Evolutionary conservation across 2,329 filamentous ascomycete genomes (phyloP), one percentile per base, ranked within the genome.

Genomic region (Phaeophleospora eucalypticola): DNA sequence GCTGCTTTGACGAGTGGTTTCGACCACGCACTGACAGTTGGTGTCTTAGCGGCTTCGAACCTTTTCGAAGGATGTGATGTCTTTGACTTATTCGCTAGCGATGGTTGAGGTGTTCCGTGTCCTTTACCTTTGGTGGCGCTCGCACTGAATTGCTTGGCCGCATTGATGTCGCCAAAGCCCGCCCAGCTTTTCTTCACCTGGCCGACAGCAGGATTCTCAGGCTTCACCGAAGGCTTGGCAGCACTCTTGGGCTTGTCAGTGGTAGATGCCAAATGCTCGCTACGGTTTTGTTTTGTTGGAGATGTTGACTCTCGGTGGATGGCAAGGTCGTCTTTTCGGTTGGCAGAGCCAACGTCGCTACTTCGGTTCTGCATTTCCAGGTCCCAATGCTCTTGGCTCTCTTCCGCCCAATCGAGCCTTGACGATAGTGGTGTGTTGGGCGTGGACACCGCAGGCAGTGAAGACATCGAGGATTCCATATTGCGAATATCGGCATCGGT

Each of bases 381-480:
- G 12, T 29, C 24, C 24, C 24, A 29, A 12, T 43, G 32, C 19
- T 43, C 32, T 16, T 43, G 41, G 36, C 41, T 43, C 16, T 43
- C 41, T 20, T 43, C 41, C 10, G 41, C 41, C 41, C 41, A 43
- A 18, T 43, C 41, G 12, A 43, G 24, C 12, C 12, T 29, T 12
- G 24, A 29, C 7, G 7, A 29, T 29, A 6, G 24, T 6, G 24
- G 24, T 6, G 24, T 29, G 12, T 6, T 7, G 7, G 24, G 24
- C 24, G 24, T 29, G 6, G 24, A 29, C 6, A 12, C 24, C 24
- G 24, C 12, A 7, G 24, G 24, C 6, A 29, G 24, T 7, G 24
- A 29, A 12, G 24, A 29, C 24, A 29, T 29, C 7, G 24, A 29
- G 24, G 24, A 29, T 29, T 29, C 24, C 24, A 29, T 29, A 29